A percentile compares a stretch with the other conserved stretches of the same genome.
These are phyloP conservation scores for Phytophthora uliginosa DNA, from an alignment of 352 stramenopile genomes.

Conservation along the genomic window DNA sequence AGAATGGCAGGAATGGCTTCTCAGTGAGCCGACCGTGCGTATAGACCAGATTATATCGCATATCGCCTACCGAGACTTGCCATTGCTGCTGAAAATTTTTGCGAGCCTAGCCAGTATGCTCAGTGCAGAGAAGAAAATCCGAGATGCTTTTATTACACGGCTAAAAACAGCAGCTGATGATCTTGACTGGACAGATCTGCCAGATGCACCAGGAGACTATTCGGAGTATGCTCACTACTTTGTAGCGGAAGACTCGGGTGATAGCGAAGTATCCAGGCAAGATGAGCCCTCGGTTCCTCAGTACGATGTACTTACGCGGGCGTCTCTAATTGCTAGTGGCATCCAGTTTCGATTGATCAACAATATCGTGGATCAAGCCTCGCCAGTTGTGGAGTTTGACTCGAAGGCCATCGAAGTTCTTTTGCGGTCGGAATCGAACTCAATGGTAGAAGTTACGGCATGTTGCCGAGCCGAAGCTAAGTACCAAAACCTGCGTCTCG, in stretches of 20 bases:
- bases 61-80: slow-evolving; percentile 79
- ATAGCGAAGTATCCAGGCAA: slow-evolving; percentile 16
- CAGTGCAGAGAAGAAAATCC: slow-evolving; percentile 54
- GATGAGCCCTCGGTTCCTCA: slow-evolving; percentile 8
- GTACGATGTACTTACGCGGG: slow-evolving; percentile 39
- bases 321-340: slow-evolving; percentile 44
- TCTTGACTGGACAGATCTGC: slow-evolving; percentile 52
- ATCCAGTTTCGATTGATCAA: slow-evolving; percentile 84
- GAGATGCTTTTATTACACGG: slow-evolving; percentile 44
- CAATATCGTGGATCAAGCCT: slow-evolving; percentile 86
- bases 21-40: slow-evolving; percentile 46
- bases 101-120: slow-evolving; percentile 46
- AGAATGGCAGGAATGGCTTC: slow-evolving; percentile 63
- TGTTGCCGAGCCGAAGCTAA: slow-evolving; percentile 72
- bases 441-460: slow-evolving; percentile 44
- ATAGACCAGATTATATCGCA: slow-evolving; percentile 69
- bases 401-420: slow-evolving; percentile 50
- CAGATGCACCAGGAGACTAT: slow-evolving; percentile 40
- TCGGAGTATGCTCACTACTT: slow-evolving; percentile 52
- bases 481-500: slow-evolving; percentile 89
- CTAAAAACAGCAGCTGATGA: slow-evolving; percentile 53
- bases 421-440: slow-evolving; percentile 42
- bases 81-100: slow-evolving; percentile 69
- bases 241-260: slow-evolving; percentile 22
- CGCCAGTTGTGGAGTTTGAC: slow-evolving; percentile 76